Evolutionary conservation across 305 asterid genomes (phyloP), one percentile per base, ranked within the genome.

Genomic region (Fraxinus nigra): DNA sequence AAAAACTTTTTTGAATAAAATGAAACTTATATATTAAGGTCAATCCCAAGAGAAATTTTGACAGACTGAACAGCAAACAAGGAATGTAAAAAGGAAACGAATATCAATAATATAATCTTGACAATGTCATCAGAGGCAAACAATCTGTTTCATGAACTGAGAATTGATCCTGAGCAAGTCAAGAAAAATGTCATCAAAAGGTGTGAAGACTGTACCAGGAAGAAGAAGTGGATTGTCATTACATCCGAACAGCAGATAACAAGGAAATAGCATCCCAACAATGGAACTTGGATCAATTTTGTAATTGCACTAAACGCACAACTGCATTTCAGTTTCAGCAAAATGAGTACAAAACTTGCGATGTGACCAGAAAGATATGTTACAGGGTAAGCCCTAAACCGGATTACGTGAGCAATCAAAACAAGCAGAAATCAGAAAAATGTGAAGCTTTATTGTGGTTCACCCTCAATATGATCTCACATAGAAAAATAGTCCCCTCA

Each of bases 161-260:
- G 35, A 28, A 67, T 26, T 26, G 37, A 10, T 67, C 1, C 20
- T 24, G 18, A 28, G 37, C 37, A 59, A 26, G 80, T 32, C 26
- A 35, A 54, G 51, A 32, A 76, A 48, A 76, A 26, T 26, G 7
- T 46, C 8, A 11, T 73, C 59, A 18, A 33, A 61, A 22, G 72
- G 5, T 56, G 61, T 61, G 70, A 16, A 7, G 38, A 35, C 70
- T 28, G 34, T 95, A 94, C 99, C 98, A 94, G 93, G 94, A 94
- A 95, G 91, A 95, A 95, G 97, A 95, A 94, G 89, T 95, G 99
- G 77, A 94, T 86, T 26, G 99, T 94, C 99, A 96, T 96, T 76
- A 96, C 94, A 70, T 96, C 99, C 16, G 99, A 96, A 83, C 98
- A 96, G 72, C 94, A 86, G 81, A 95, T 94, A 83, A 95, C 99